Evolutionary conservation across 768 basidiomycete genomes (phyloP), one percentile per base, ranked within the genome.

Genomic region (Mycena vulgaris): DNA sequence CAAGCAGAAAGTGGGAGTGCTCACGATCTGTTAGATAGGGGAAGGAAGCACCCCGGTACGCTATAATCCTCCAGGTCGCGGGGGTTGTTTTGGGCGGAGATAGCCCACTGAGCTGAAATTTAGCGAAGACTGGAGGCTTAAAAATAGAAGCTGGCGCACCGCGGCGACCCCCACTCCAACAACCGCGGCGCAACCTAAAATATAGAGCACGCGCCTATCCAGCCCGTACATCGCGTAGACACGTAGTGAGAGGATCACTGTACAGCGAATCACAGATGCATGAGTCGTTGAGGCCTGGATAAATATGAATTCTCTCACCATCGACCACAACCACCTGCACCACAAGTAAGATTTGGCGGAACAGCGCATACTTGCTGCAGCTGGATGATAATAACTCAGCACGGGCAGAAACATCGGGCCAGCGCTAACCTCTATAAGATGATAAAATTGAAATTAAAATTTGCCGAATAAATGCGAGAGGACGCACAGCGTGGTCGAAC

Each of bases 141-240:
- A n/a, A n/a, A n/a, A n/a, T n/a, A n/a, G 25, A 23, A 39, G 31
- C 37, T 25, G 28, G 13, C 48, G 47, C 21, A 48, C 60, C n/a
- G 23, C 48, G n/a, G 60, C 27, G n/a, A 51, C 37, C 45, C 31
- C 60, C 33, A 51, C 11, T 13, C 47, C 45, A 49, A 33, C n/a
- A 48, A 49, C 45, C 16, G 47, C 25, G 3, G 33, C 31, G n/a
- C 30, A 30, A 48, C 30, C 17, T 2, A 62, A 37, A 8, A 51
- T 51, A 28, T 51, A 49, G 31, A 62, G 42, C 23, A 62, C 35
- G 16, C 47, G 28, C n/a, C 31, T 62, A 23, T 62, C 16, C 14
- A 48, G 31, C 10, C 48, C 33, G 21, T 62, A 62, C 60, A 62
- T 30, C n/a, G 60, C 60, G 25, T 49, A 62, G 27, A 62, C 60